Base-by-base conservation (phyloP, 495 filamentous ascomycete species). In the Hamigera avellanea region DNA sequence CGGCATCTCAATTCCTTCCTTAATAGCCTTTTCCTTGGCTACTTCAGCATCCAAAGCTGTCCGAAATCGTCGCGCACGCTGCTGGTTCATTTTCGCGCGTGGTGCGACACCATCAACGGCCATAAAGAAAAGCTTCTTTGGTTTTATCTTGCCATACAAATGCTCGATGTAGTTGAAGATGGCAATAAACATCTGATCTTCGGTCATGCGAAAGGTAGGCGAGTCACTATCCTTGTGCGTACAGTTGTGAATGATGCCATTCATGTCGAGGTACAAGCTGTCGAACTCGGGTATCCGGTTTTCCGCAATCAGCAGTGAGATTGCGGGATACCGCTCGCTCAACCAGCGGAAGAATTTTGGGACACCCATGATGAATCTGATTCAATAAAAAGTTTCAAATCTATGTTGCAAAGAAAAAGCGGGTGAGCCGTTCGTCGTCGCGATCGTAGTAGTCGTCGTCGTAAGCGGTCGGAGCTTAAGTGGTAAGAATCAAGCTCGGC, bases 151-250 rank as follows among this genome's bases (percentile, higher is more conserved):
- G 34, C 88, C 87, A 49, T 93, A 99, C 8, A 99, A 64, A 67
- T 99, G 93, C 59, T 99, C 93, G 43, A 99, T 96, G 55, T 99
- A 99, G 63, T 96, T 96, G 73, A 99, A 99, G 42, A 99, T 99
- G 15, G 84, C 82, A 43, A 96, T 95, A 58, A 96, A 96, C 88
- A 95, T 95, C 58, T 94, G 81, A 54, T 96, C 93, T 54, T 99
- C 93, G 32, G 80, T 86, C 70, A 99, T 81, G 33, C 89, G 86
- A 52, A 88, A 89, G 0, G 82, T 88, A 2, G 88, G 76, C 42
- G 86, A 86, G 47, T 86, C 83, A 8, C 83, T 80, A 51, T 99
- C 91, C 39, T 83, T 95, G 65, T 99, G 93, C 37, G 93, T 96
- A 56, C 93, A 99, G 56, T 99, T 99, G 56, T 99, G 93, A 48